These are phyloP conservation scores for Chaetothyriales sp. DNA, from an alignment of 2,329 filamentous ascomycete genomes.

Conservation along the genomic window DNA sequence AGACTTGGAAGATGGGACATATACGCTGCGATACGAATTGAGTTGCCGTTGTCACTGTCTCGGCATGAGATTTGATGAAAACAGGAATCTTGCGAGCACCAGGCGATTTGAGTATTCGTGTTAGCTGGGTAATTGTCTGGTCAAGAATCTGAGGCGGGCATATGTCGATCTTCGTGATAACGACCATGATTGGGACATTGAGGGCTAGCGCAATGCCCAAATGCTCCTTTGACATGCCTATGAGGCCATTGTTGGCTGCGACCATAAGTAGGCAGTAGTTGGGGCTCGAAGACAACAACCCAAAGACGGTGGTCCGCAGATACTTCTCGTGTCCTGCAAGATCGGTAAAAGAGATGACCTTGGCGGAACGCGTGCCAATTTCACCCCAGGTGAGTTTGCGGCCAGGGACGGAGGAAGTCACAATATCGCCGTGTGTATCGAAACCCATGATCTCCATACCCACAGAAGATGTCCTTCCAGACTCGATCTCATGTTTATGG, in stretches of 20 bases:
- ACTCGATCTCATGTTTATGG: constrained; percentile 96
- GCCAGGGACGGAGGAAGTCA: constrained; percentile 68
- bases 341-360: constrained; percentile 94
- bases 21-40: constrained; percentile 93
- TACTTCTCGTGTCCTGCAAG: constrained; percentile 93
- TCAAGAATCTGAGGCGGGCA: constrained; percentile 90
- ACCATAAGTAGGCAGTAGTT: constrained; percentile 99
- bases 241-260: constrained; percentile 88
- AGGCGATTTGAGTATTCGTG: constrained; percentile 82
- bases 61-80: constrained; percentile 81
- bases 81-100: constrained; percentile 91
- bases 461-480: constrained; percentile 85
- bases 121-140: constrained; percentile 83
- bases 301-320: constrained; percentile 89
- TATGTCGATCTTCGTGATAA: constrained; percentile 96
- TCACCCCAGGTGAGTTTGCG: constrained; percentile 93
- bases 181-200: constrained; percentile 95
- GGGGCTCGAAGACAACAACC: constrained; percentile 81
- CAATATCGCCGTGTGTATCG: constrained; percentile 69
- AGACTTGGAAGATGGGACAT: constrained; percentile 94
- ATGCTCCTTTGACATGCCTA: constrained; percentile 98
- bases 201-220: constrained; percentile 85
- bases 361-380: constrained; percentile 83
- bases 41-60: constrained; percentile 87
- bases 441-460: constrained; percentile 99